Conservation (phyloP, 208 protist species). For the Herpetomonas samuelpessoai region DNA sequence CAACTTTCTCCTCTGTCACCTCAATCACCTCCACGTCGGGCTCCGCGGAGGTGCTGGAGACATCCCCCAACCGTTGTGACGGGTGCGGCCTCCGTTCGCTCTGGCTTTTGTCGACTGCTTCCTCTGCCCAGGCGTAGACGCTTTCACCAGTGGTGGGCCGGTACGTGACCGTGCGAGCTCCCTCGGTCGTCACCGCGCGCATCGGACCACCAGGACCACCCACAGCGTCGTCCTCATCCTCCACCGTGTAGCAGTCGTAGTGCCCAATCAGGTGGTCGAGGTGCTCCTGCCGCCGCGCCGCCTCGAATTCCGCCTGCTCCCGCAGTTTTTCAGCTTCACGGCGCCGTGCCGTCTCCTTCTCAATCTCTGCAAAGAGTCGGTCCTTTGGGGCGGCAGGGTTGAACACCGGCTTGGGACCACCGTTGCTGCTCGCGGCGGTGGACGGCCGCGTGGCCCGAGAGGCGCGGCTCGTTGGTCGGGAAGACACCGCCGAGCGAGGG, state of each 20-base stretch:
- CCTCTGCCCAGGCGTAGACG: conserved; percentile 12
- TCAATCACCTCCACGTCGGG: conserved; percentile 60
- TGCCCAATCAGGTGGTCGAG: conserved; percentile 11
- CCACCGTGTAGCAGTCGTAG: conserved; percentile 23
- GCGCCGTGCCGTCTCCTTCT: conserved; percentile 46
- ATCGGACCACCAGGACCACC: background rate
- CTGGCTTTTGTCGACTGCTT: background rate
- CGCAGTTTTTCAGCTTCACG: conserved; percentile 14
- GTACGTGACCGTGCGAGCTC: background rate
- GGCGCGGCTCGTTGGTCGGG: conserved; percentile 34
- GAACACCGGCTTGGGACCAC: conserved; percentile 43
- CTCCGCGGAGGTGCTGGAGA: conserved; percentile 10
- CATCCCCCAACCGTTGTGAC: background rate
- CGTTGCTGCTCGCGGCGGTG: background rate
- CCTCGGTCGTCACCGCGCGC: too few species aligned
- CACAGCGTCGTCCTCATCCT: background rate
- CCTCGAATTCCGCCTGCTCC: conserved; percentile 1
- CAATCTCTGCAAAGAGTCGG: conserved; percentile 80
- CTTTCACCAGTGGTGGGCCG: conserved; percentile 9
- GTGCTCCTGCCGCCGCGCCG: conserved; percentile 8
- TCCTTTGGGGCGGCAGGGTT: conserved; percentile 51
- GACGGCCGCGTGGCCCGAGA: background rate
- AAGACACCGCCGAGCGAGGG: conserved; percentile 13
- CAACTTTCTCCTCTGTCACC: conserved; percentile 18
- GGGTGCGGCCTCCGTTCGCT: background rate